A percentile compares a stretch with the other conserved stretches of the same genome.
phyloP scores from a whole-genome alignment of 345 rosid genomes.

The Rhodomyrtus tomentosa region DNA sequence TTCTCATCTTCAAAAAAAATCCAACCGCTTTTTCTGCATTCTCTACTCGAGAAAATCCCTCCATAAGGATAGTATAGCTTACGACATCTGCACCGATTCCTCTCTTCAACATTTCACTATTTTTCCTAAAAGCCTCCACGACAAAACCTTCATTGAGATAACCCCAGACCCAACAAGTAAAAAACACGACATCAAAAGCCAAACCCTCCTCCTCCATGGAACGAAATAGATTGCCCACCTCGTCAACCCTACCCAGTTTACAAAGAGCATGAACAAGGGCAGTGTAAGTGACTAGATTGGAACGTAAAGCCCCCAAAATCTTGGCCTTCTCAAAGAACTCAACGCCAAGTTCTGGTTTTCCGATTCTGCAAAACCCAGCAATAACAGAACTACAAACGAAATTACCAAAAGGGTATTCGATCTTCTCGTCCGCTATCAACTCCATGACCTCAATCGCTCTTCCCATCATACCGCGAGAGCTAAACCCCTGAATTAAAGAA shows the following conservation, averaged over 20 bases:
- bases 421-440: constrained; percentile 37
- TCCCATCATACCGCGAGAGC: constrained; percentile 34
- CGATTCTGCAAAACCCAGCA: constrained; percentile 56
- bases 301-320: constrained; percentile 36
- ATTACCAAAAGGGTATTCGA: constrained; percentile 49
- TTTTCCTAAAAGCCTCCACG: constrained; percentile 37
- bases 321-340: constrained; percentile 41
- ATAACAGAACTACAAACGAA: constrained; percentile 62
- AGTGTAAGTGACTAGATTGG: constrained; percentile 56
- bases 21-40: constrained; percentile 34
- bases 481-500: constrained; percentile 46
- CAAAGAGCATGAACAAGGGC: constrained; percentile 47
- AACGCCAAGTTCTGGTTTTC: constrained; percentile 56
- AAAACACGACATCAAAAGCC: constrained; percentile 55
- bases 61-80: constrained; percentile 51
- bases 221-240: constrained; percentile 31
- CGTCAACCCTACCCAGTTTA: constrained; percentile 42
- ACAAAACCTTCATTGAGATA: constrained; percentile 25
- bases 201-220: constrained; percentile 40
- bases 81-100: constrained; percentile 35
- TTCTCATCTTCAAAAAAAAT: constrained; percentile 46
- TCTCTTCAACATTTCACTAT: constrained; percentile 31
- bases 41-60: constrained; percentile 43
- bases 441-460: constrained; percentile 54
- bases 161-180: constrained; percentile 60